Evolutionary conservation across 169 alveolate species (phyloP).

Genomic region (Cryptosporidium sp.): DNA sequence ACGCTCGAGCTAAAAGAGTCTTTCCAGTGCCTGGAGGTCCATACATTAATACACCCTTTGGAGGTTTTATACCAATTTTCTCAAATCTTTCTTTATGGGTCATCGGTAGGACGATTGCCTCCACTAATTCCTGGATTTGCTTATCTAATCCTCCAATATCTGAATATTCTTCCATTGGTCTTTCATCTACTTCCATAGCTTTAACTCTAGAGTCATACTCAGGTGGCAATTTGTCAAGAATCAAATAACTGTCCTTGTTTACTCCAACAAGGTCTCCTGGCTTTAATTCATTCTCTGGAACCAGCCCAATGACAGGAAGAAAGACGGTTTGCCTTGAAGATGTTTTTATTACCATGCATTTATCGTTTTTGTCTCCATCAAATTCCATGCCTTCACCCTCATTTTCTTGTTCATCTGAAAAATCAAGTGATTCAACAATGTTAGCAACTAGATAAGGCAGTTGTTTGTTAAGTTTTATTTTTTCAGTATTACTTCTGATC

Average conservation of each 20-base stretch:
- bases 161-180: constrained; percentile 98
- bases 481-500: constrained; percentile 92
- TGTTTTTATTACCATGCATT: constrained; percentile 91
- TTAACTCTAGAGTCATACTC: constrained; percentile 99
- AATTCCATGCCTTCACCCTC: constrained; percentile 80
- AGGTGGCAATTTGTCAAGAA: constrained; percentile 98
- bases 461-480: constrained; percentile 94
- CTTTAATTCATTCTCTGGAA: constrained; percentile 85
- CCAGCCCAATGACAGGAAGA: constrained; percentile 98
- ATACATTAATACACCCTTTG: constrained; percentile 92
- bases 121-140: constrained; percentile 94
- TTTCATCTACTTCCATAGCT: constrained; percentile 98
- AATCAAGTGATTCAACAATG: constrained; percentile 92
- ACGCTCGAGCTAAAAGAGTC: constrained; percentile 94
- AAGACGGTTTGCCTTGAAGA: constrained; percentile 96
- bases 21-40: constrained; percentile 97
- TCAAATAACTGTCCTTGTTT: constrained; percentile 97
- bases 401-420: constrained; percentile 81
- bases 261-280: constrained; percentile 98
- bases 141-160: constrained; percentile 99
- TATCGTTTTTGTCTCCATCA: constrained; percentile 82
- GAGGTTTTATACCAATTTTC: constrained; percentile 98
- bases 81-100: constrained; percentile 99
- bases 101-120: constrained; percentile 96
- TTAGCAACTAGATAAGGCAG: constrained; percentile 99